These are phyloP conservation scores for Leccinum solheimii DNA, from an alignment of 1,284 basidiomycete genomes.

Conservation along the genomic window DNA sequence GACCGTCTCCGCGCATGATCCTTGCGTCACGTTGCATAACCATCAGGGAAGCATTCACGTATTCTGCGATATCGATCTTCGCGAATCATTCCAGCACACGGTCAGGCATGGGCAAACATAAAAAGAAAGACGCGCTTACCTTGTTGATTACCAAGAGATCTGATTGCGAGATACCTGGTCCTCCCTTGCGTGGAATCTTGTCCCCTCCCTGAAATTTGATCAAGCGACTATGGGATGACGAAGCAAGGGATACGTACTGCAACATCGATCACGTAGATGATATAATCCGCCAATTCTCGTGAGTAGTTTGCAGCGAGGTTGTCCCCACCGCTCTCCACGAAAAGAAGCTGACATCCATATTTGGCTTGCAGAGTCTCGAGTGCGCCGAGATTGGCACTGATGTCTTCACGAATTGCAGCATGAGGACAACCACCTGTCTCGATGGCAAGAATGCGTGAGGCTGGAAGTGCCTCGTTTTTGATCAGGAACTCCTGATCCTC, in stretches of 20 bases:
- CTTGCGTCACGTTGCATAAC: constrained; percentile 96
- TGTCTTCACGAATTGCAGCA: constrained; percentile 96
- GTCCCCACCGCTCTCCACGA: constrained; percentile 96
- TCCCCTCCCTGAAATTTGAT: constrained; percentile 73
- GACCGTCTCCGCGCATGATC: constrained; percentile 91
- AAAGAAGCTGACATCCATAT: constrained; percentile 78
- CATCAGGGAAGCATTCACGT: constrained; percentile 91
- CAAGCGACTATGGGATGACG: constrained; percentile 9
- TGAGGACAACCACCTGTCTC: constrained; percentile 97
- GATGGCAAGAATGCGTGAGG: constrained; percentile 89
- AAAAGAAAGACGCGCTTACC: constrained; percentile 42
- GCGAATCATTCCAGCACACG: not conserved
- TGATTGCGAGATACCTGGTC: constrained; percentile 94
- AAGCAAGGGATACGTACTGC: constrained; percentile 47
- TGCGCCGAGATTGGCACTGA: constrained; percentile 94
- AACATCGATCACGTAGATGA: constrained; percentile 91
- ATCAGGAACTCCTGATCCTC: constrained; percentile 99
- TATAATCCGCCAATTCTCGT: constrained; percentile 95
- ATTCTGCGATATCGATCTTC: constrained; percentile 88
- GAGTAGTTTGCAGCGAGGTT: constrained; percentile 97
- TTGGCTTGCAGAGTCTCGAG: constrained; percentile 95
- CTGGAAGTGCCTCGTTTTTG: constrained; percentile 83
- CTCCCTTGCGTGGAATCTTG: constrained; percentile 97
- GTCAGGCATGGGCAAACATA: not conserved
- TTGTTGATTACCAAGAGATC: constrained; percentile 97